Evolutionary conservation across 495 filamentous ascomycete species (phyloP), one percentile per base, ranked within the genome.

Genomic region (Penicillium taxi): DNA sequence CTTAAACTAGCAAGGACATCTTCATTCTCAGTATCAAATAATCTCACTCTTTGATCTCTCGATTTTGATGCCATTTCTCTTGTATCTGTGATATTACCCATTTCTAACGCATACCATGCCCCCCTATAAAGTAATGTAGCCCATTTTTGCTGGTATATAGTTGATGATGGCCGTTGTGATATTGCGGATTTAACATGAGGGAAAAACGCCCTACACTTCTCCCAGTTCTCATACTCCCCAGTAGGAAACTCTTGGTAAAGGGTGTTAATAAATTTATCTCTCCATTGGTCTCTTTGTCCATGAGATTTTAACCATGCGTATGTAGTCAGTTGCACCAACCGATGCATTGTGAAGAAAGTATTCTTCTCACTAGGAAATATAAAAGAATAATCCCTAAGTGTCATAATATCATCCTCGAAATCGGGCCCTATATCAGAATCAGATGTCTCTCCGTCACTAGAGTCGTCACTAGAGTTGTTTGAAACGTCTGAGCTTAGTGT

Each of bases 231-330:
- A 14, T 35, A 32, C 1, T 37, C 0, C 2, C 37, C 37, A 6
- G 0, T 27, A 3, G 44, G 44, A 18, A 42, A 39, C 9, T 16
- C 14, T 4, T 26, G 1, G 19, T 24, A 18, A 6, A 41, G 8
- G n/a, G 12, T 38, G 6, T 4, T 15, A 6, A 44, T 25, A 6
- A 44, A 44, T 9, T 6, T 20, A 13, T 37, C 27, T 17, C 26
- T 37, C 28, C 37, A 42, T 26, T 51, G 48, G 45, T 73, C 63
- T 13, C 52, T 32, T 32, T 70, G 17, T n/a, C 38, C 48, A 19
- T 61, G 19, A 2, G 37, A 36, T 32, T 42, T 39, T 5, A 39
- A 11, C 44, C 39, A 42, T 11, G 12, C 6, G 3, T 24, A 29
- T 0, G 17, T 17, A 1, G 39, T 28, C 4, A 39, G 16, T 26